A percentile compares a stretch with the other conserved stretches of the same genome.
phyloP scores from a whole-genome alignment of 1,284 basidiomycete species.

The Microbotryomycetes sp. region DNA sequence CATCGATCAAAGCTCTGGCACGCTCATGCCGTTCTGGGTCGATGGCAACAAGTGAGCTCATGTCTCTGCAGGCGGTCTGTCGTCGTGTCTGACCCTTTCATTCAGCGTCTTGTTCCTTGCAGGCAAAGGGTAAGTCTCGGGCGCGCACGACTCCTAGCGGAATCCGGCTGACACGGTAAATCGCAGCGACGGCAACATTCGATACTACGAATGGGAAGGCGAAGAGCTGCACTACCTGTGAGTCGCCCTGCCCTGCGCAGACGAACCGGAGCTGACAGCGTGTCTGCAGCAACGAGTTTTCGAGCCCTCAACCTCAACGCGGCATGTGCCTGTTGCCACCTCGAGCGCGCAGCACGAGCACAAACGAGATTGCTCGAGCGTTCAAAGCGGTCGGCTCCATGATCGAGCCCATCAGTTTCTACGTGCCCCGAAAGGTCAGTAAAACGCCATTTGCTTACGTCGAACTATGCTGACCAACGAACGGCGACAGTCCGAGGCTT shows the following conservation, averaged over 20 bases:
- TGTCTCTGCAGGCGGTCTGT: no score
- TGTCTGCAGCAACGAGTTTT: conserved; percentile 60
- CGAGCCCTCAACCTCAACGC: conserved; percentile 84
- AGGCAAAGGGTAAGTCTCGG: conserved; percentile 47
- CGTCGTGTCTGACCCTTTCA: neutral
- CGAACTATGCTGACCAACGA: neutral
- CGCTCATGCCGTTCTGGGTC: conserved; percentile 95
- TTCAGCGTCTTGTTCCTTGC: conserved; percentile 72
- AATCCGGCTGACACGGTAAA: conserved; percentile 2
- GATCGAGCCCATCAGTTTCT: conserved; percentile 84
- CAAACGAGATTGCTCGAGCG: conserved; percentile 92
- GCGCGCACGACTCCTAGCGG: neutral
- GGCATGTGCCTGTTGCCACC: conserved; percentile 95
- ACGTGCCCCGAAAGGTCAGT: conserved; percentile 78
- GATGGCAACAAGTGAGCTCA: conserved; percentile 63
- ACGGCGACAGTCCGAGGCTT: conserved; percentile 72
- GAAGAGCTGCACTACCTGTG: conserved; percentile 69
- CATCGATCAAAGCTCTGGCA: conserved; percentile 82
- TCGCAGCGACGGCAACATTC: conserved; percentile 71
- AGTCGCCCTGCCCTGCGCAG: neutral
- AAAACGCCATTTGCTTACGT: neutral
- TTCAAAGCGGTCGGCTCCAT: conserved; percentile 57
- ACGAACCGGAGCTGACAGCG: no score
- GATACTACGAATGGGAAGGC: conserved; percentile 90
- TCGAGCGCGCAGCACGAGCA: conserved; percentile 73